Base-by-base conservation (phyloP, 1,284 basidiomycete species). In the Ganoderma lingzhi region DNA sequence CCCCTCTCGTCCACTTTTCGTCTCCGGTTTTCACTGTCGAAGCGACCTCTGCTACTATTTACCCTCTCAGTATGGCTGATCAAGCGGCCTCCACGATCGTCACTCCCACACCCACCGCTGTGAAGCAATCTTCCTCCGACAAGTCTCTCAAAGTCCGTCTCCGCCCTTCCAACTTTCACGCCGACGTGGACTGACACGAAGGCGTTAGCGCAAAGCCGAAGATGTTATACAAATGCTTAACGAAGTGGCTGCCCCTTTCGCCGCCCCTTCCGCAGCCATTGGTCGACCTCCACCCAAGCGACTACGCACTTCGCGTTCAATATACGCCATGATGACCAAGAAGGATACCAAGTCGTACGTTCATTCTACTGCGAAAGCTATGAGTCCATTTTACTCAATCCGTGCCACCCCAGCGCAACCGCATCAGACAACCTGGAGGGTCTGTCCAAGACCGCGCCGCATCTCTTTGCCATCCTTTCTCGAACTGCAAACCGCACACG, bases 301-400 rank as follows among this genome's bases (percentile, higher is more conserved):
- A 69, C 78, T 81, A 12, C 84, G 88, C 70, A 83, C 85, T 4
- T 76, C 85, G 64, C 87, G 84, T 10, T 90, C 92, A 0, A 76
- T 94, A 4, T 94, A 93, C 77, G 88, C 92, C 0, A 91, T 91
- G 1, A 83, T 94, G 42, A 85, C 90, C 63, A 94, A 93, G 80
- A 90, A 85, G 73, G 84, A 86, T 70, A 72, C 82, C 35, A 76
- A 77, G 66, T 77, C 79, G 86, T 89, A 75, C 79, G 85, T 84
- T 23, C 5, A 71, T 37, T 69, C 71, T 73, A 63, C 70, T 14
- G 23, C 19, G 23, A 39, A 30, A 39, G 12, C 12, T 5, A 23
- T 23, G 12, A 39, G 65, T 32, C n/a, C 62, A 41, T 62, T 17
- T 19, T 32, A 53, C 39, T 44, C 64, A 67, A 39, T 42, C 6